Evolutionary conservation across 1,284 basidiomycete genomes (phyloP), one percentile per base, ranked within the genome.

Genomic region (Athelia sp.): DNA sequence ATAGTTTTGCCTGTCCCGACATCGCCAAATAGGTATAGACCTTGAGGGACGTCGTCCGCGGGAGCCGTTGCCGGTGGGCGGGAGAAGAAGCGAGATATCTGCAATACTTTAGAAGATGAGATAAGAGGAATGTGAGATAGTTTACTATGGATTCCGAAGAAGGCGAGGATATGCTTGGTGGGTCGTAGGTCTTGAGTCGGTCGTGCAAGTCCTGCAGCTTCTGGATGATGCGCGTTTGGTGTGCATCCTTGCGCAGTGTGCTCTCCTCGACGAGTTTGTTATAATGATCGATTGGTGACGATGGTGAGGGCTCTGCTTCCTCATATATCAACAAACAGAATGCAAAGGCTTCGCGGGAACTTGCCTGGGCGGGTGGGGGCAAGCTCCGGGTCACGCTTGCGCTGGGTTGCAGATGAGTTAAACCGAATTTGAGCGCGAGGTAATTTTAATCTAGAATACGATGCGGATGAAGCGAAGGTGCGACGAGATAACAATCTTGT

Each of bases 1-100:
- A 99, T 98, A 1, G 91, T 92, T 76, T 93, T 93, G 21, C 97
- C 96, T 3, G 95, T 98, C 1, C 96, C 96, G 49, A 99, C 97
- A 56, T 94, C 91, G 34, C 97, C 97, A 65, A 91, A 94, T n/a
- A 99, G 83, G 68, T 99, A 99, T 21, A 99, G 76, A 11, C 95
- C 93, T 57, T 88, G 88, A 0, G 95, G 96, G 1, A 82, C 76
- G 45, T 78, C 65, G 18, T 74, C 69, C 3, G 75, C 63, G 14
- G 66, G 54, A 4, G 70, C 63, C 15, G 75, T 70, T 26, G 69
- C 58, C 15, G 70, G 59, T n/a, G 69, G 55, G 38, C 73, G 68
- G 49, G 73, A 68, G 64, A 90, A 85, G 47, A 88, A 67, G 54
- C 81, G 87, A 55, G 82, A 81, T 38, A 90, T 66, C 86, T 86